Percentiles rank a stretch among this genome's conserved stretches.
Conservation (phyloP, 2,329 filamentous ascomycete genomes). For the Verticillium tricorpus region DNA sequence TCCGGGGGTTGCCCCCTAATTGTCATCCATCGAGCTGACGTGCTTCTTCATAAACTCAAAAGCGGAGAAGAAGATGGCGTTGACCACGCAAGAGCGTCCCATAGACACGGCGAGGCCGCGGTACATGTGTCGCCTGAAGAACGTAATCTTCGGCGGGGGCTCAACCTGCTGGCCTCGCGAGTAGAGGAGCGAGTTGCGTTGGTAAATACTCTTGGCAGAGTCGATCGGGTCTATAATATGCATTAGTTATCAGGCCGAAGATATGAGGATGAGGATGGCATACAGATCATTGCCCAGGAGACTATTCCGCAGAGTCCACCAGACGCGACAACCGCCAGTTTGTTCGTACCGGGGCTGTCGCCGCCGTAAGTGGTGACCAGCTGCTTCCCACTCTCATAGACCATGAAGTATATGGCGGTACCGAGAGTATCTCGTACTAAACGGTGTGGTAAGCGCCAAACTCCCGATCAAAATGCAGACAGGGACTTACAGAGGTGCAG, state of each 20-base stretch:
- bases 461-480: background rate
- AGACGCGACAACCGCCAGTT: constrained; percentile 71
- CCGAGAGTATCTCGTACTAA: constrained; percentile 77
- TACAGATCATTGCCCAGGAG: constrained; percentile 74
- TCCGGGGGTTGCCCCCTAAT: constrained; percentile 7
- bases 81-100: constrained; percentile 75
- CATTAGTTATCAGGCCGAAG: constrained; percentile 6
- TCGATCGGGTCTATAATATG: constrained; percentile 59
- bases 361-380: constrained; percentile 69
- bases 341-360: constrained; percentile 69
- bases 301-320: constrained; percentile 79
- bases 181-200: constrained; percentile 72
- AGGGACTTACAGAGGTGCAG: constrained; percentile 66
- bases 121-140: constrained; percentile 76
- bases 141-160: constrained; percentile 68
- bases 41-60: constrained; percentile 79
- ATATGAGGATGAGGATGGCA: constrained; percentile 24
- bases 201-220: constrained; percentile 80
- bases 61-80: constrained; percentile 85
- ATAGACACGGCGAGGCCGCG: constrained; percentile 79
- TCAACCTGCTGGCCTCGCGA: constrained; percentile 60
- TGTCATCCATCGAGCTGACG: constrained; percentile 51
- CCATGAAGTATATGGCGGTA: constrained; percentile 83
- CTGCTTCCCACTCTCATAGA: constrained; percentile 84
- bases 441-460: background rate